Evolutionary conservation across 176 grass and related monocot genomes (phyloP).

Genomic region (Sorghum bicolor): Sorghum_bicolor_NCBIv3 NC_012879.2:1472501-1473000

Average conservation of each 20-base stretch:
- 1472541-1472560: neutral
- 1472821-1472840: neutral
- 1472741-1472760: neutral
- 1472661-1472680: neutral
- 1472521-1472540: neutral
- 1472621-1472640: neutral
- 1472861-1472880: neutral
- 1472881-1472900: neutral
- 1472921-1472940: neutral
- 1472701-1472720: neutral
- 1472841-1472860: neutral
- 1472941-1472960: neutral
- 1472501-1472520: neutral
- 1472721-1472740: neutral
- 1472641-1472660: neutral
- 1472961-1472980: slow-evolving; percentile 35
- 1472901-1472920: neutral
- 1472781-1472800: neutral
- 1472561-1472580: neutral
- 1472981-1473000: slow-evolving; percentile 88
- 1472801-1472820: neutral
- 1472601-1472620: neutral
- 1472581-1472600: neutral
- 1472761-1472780: neutral
- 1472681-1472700: neutral